Evolutionary conservation across 805 yeast species (phyloP), one percentile per base, ranked within the genome.

Genomic region (Pichia cabralensis): DNA sequence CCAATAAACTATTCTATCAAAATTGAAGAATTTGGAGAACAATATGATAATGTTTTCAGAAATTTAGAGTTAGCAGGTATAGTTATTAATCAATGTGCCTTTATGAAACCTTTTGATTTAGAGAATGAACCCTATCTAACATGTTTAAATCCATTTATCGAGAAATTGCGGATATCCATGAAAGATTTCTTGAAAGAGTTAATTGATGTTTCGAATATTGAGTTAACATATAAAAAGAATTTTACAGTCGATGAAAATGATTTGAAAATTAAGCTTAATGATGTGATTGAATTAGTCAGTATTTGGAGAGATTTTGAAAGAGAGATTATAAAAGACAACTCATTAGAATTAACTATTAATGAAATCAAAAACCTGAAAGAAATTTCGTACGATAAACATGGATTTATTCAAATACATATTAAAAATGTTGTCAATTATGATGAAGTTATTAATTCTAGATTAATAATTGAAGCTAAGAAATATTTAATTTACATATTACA

Each of bases 401-500:
- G 46, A 10, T 42, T 18, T 26, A 31, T 33, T 20, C 32, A 21
- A 8, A 28, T 42, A 11, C 22, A 29, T 3, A 22, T 42, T 20
- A 31, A 22, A 8, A 28, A 24, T n/a, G 29, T 30, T 6, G 29
- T 30, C 16, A 36, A 26, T 4, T 28, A 23, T 25, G 30, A 40
- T 8, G 38, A 34, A 13, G 15, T 38, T 14, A 19, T 34, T 28
- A 31, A 31, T 8, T 33, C 40, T 12, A 38, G 80, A 6, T 57
- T 83, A 21, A 62, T 79, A 47, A 69, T 84, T 34, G 86, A 84
- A 49, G 85, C 81, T 1, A 89, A 89, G 53, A 64, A 95, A 42
- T 80, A 86, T 45, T 60, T 88, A n/a, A 59, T 80, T 12, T 85
- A 85, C 50, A 74, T 89, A 48, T 74, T 88, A 42, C 76, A 86